phyloP scores from a whole-genome alignment of 129 eudicot genomes.

The Apium graveolens region DNA sequence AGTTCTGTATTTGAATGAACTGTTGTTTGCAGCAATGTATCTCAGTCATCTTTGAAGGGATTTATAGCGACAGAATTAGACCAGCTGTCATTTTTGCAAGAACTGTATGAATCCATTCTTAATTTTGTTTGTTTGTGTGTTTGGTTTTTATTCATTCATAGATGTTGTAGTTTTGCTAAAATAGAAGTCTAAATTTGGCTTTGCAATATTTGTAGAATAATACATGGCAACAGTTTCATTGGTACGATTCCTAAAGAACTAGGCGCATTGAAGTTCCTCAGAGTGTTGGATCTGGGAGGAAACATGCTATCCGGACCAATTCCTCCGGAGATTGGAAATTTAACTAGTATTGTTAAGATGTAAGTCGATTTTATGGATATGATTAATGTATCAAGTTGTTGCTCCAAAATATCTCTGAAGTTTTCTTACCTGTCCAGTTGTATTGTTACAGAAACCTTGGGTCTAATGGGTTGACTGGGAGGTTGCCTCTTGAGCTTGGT shows the following conservation, averaged over 20 bases:
- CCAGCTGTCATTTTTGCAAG: constrained; percentile 49
- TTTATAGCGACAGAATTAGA: constrained; percentile 66
- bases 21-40: constrained; percentile 60
- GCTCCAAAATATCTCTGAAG: neutral
- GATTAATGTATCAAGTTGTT: neutral
- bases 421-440: constrained; percentile 6
- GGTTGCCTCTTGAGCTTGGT: constrained; percentile 69
- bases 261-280: constrained; percentile 55
- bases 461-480: constrained; percentile 77
- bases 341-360: constrained; percentile 52
- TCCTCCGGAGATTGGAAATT: constrained; percentile 73
- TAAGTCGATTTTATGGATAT: constrained; percentile 20
- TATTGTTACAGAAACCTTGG: constrained; percentile 56
- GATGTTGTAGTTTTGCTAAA: neutral
- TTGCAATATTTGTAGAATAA: constrained; percentile 36
- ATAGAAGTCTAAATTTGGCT: neutral
- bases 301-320: constrained; percentile 88
- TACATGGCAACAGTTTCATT: constrained; percentile 67
- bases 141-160: neutral
- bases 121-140: neutral
- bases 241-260: constrained; percentile 89
- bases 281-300: constrained; percentile 73
- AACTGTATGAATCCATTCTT: constrained; percentile 42
- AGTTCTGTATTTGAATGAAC: constrained; percentile 3
- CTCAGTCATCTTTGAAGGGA: constrained; percentile 70